Evolutionary conservation across 371 early-diverging fungal genomes (phyloP).

Genomic region (Dichotomocladium elegans): DNA sequence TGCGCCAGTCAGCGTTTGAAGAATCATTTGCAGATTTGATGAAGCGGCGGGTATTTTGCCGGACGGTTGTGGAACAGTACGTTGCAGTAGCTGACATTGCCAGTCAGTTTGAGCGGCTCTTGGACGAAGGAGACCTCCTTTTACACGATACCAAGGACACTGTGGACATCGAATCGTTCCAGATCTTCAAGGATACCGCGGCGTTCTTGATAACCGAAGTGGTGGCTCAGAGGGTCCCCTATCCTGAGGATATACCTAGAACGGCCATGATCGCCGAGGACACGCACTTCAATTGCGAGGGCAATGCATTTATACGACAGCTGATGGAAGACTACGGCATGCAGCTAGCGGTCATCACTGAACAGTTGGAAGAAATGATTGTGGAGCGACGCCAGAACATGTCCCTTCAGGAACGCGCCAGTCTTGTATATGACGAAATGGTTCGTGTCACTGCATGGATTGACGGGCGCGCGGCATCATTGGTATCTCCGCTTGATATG

Average conservation of each 20-base stretch:
- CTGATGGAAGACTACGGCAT: slow-evolving; percentile 16
- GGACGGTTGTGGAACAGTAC: slow-evolving; percentile 28
- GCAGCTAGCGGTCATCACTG: slow-evolving; percentile 20
- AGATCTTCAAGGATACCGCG: slow-evolving; percentile 32
- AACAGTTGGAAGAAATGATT: slow-evolving; percentile 32
- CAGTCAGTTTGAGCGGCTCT: slow-evolving; percentile 11
- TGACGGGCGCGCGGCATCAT: slow-evolving; percentile 28
- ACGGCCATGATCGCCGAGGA: slow-evolving; percentile 15
- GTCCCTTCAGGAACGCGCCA: slow-evolving; percentile 35
- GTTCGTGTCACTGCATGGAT: slow-evolving; percentile 37
- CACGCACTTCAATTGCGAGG: not conserved
- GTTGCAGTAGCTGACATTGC: slow-evolving; percentile 23
- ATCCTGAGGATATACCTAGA: slow-evolving; percentile 12
- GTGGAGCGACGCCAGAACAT: slow-evolving; percentile 29
- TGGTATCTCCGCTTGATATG: slow-evolving; percentile 22
- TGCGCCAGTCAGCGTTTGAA: slow-evolving; percentile 28
- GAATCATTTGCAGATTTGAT: slow-evolving; percentile 18
- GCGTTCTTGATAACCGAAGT: slow-evolving; percentile 33
- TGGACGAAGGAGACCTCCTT: slow-evolving; percentile 15
- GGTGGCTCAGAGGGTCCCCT: slow-evolving; percentile 20
- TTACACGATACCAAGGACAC: slow-evolving; percentile 8
- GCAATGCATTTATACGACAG: slow-evolving; percentile 18
- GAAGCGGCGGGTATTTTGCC: slow-evolving; percentile 18
- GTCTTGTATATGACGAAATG: slow-evolving; percentile 39
- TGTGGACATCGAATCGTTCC: slow-evolving; percentile 18